Evolutionary conservation across 805 yeast genomes (phyloP).

Genomic region (Starmerella sp.): DNA sequence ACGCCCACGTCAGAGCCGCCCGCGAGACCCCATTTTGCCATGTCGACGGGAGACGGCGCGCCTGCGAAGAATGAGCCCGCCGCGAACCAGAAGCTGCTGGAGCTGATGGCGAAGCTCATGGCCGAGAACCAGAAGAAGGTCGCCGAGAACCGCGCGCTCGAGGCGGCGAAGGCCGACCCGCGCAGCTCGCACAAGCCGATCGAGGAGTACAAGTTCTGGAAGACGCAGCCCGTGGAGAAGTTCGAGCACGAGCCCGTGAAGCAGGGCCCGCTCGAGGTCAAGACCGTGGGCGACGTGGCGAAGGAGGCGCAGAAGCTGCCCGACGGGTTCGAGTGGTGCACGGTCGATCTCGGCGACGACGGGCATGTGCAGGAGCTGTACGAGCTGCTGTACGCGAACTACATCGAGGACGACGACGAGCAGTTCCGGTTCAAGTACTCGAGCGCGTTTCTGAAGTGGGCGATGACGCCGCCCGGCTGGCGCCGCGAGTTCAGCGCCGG

Average conservation of each 20-base stretch:
- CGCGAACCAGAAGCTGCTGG: slow-evolving; percentile 12
- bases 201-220: slow-evolving; percentile 94
- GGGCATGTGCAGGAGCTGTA: slow-evolving; percentile 66
- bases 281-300: slow-evolving; percentile 63
- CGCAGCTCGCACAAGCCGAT: slow-evolving; percentile 35
- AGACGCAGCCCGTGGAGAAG: slow-evolving; percentile 85
- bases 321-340: slow-evolving; percentile 79
- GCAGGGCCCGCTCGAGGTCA: slow-evolving; percentile 27
- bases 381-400: slow-evolving; percentile 70
- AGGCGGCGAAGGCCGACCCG: slow-evolving; percentile 1
- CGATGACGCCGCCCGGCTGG: slow-evolving; percentile 91
- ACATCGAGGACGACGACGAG: slow-evolving; percentile 90
- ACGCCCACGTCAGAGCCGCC: neutral
- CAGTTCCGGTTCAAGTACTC: slow-evolving; percentile 85
- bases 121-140: slow-evolving; percentile 9
- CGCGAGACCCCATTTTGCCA: neutral
- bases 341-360: slow-evolving; percentile 49
- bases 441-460: slow-evolving; percentile 79
- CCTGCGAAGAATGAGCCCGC: neutral
- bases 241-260: slow-evolving; percentile 66
- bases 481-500: slow-evolving; percentile 82
- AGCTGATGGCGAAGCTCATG: slow-evolving; percentile 18
- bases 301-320: slow-evolving; percentile 59
- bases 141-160: neutral
- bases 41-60: neutral